Base-by-base conservation (phyloP, 352 stramenopile genomes). In the Globisporangium nodosum region DNA sequence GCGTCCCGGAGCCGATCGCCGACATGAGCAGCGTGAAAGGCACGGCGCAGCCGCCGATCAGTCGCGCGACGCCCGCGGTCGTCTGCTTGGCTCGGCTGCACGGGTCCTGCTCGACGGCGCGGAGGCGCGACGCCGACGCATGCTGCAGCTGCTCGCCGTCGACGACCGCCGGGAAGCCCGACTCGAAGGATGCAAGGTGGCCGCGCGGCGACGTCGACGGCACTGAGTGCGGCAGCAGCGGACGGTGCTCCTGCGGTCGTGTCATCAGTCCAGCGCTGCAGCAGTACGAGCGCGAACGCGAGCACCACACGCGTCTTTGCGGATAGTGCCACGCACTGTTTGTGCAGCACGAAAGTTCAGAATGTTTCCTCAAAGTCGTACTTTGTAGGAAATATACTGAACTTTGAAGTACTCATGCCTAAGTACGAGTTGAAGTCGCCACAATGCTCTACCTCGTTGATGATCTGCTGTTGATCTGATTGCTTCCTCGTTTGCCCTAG, bases 21-120 rank as follows among this genome's bases (percentile, higher is more conserved):
- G 76, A 84, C 76, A 86, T 86, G 16, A 86, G 61, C 53, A 86
- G 64, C 33, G 74, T 86, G 42, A 69, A 66, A 24, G 58, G 40
- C 24, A 69, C 47, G 1, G 52, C 58, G 43, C 63, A 66, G n/a
- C 61, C 43, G 31, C 52, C 33, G 31, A 54, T 35, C 21, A 66
- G 16, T 15, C 39, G 27, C 16, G 53, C 37, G 30, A 60, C 43
- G 16, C 52, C 52, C 3, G 49, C 46, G 4, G 52, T 65, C 30
- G 59, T 65, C 21, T 59, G 47, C 46, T 65, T 59, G 12, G 53
- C 45, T 42, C 53, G 53, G 51, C 58, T 58, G 43, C 58, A 63
- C 37, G 50, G 58, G 24, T 54, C 33, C 15, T 43, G 45, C 20
- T 49, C 45, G n/a, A 6, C 43, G 20, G 11, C 20, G 24, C 58